phyloP scores from a whole-genome alignment of 2,329 filamentous ascomycete species.

The Penicillium griseofulvum region DNA sequence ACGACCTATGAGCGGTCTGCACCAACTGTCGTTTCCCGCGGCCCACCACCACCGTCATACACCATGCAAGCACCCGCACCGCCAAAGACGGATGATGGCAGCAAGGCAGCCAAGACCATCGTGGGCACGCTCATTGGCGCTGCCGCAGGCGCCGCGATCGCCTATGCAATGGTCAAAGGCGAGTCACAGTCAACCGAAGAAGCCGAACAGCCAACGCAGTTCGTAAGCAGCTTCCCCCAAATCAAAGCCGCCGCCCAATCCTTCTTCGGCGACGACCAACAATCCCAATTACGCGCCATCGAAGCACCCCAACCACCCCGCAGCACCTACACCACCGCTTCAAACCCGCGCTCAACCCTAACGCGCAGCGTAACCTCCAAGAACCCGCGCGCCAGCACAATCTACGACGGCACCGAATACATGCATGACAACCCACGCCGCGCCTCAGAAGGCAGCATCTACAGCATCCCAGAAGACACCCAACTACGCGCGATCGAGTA shows the following conservation, averaged over 20 bases:
- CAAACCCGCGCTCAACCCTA: constrained; percentile 31
- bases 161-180: constrained; percentile 69
- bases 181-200: constrained; percentile 42
- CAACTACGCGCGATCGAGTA: constrained; percentile 44
- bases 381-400: constrained; percentile 41
- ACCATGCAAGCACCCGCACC: constrained; percentile 23
- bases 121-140: constrained; percentile 76
- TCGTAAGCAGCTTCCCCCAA: constrained; percentile 26
- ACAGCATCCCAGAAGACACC: constrained; percentile 32
- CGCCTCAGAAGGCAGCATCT: constrained; percentile 39
- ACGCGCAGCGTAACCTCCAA: constrained; percentile 39
- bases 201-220: constrained; percentile 20
- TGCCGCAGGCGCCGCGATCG: constrained; percentile 71
- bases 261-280: constrained; percentile 7
- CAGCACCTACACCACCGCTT: constrained; percentile 23
- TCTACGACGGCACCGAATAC: constrained; percentile 42
- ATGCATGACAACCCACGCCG: constrained; percentile 33
- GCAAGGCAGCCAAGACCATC: constrained; percentile 58
- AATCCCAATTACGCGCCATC: constrained; percentile 29
- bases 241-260: constrained; percentile 24
- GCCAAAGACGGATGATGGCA: constrained; percentile 41
- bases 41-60: constrained; percentile 24
- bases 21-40: constrained; percentile 23
- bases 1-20: constrained; percentile 23
- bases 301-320: constrained; percentile 30